Base-by-base conservation (phyloP, 306 rosid species). In the Medicago arabica region DNA sequence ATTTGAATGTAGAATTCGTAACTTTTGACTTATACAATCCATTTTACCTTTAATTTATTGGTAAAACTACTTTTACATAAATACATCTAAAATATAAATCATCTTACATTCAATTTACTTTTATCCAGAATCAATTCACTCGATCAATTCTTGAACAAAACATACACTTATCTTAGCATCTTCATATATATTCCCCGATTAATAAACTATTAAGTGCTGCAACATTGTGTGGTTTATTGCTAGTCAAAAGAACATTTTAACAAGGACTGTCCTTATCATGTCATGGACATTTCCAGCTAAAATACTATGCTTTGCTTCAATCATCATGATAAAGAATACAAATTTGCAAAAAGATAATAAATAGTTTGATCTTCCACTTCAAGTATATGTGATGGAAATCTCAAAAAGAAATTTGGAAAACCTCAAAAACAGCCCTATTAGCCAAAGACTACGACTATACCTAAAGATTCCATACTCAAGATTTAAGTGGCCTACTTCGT, bases 381-480 rank as follows among this genome's bases (percentile, higher is more conserved):
- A 63, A 75, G 67, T 64, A 62, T 65, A 61, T 51, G 67, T 71
- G 64, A 82, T 67, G 53, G 63, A n/a, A 73, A 50, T 60, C 15
- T 74, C 58, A 44, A 44, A 71, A 71, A 74, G 71, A 62, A 78
- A 67, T 69, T 72, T 34, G 68, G 85, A 64, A 83, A 82, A 59
- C 78, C 65, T 77, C 78, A 81, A 85, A 71, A 71, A 69, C 34
- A 38, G 15, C 53, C 71, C 85, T 80, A 78, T 13, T 46, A 75
- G 61, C 85, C 87, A 50, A 72, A 8, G 72, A 65, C 73, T 43
- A 72, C 28, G 79, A 66, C 75, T 77, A 72, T 67, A 76, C 75
- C 85, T 69, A 84, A 74, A 89, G 89, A 89, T 91, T 89, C 90
- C 88, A 80, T 72, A 76, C 69, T 36, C 76, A 71, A 78, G 50